Conservation (phyloP, 1,284 basidiomycete genomes). For the Malassezia arunalokei region DNA sequence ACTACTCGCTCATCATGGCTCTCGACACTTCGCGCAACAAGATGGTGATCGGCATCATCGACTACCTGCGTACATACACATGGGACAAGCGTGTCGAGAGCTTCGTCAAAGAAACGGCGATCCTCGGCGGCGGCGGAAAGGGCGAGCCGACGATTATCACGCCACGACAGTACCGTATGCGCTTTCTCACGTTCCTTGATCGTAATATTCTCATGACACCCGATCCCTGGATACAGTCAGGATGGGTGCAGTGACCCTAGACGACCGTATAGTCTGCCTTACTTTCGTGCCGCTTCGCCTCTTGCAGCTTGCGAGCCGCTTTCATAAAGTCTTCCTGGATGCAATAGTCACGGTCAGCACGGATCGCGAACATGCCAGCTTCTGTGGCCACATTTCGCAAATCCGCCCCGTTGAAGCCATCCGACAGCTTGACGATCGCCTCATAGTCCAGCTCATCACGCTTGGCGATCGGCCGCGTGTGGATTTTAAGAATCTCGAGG, state of each 20-base stretch:
- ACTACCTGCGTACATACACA: slow-evolving; percentile 84
- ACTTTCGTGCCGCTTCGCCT: slow-evolving; percentile 49
- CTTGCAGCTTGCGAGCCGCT: slow-evolving; percentile 89
- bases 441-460: slow-evolving; percentile 56
- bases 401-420: slow-evolving; percentile 52
- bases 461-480: slow-evolving; percentile 74
- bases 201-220: slow-evolving; percentile 30
- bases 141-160: slow-evolving; percentile 43
- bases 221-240: slow-evolving; percentile 31
- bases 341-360: slow-evolving; percentile 63
- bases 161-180: slow-evolving; percentile 39
- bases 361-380: slow-evolving; percentile 97
- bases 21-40: slow-evolving; percentile 49
- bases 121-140: slow-evolving; percentile 57
- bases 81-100: slow-evolving; percentile 98
- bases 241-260: slow-evolving; percentile 24
- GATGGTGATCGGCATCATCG: slow-evolving; percentile 83
- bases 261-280: slow-evolving; percentile 38
- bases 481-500: slow-evolving; percentile 94
- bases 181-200: slow-evolving; percentile 44
- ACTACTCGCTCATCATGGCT: slow-evolving; percentile 91
- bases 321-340: slow-evolving; percentile 81
- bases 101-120: slow-evolving; percentile 88
- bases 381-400: slow-evolving; percentile 93
- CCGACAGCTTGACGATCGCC: slow-evolving; percentile 61